Evolutionary conservation across 2,329 filamentous ascomycete genomes (phyloP), one percentile per base, ranked within the genome.

Genomic region (Ambrosiella beaveri): DNA sequence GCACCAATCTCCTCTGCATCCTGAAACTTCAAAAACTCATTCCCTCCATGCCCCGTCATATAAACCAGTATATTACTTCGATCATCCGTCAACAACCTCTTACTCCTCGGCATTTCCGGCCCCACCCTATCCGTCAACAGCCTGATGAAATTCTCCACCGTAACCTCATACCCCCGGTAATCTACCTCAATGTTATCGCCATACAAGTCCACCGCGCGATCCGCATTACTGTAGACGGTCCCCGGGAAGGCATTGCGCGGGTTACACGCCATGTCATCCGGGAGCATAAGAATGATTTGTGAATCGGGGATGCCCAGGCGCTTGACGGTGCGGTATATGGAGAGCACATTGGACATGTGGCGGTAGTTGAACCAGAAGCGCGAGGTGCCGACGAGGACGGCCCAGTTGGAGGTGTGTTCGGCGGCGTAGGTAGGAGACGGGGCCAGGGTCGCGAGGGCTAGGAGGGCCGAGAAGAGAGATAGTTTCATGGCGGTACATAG

Each of bases 281-380:
- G 93, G n/a, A 98, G 81, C 90, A 98, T 97, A 64, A 98, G 85
- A 69, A 98, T 97, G 72, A 98, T 98, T 70, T 98, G 93, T 56
- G 88, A 95, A 71, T 98, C 93, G 40, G 93, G 93, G 61, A 98
- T 98, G 53, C 93, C 93, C 41, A 98, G 82, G 11, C 93, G 87
- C 74, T 98, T 98, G 62, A 98, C 93, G 59, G 93, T 98, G 60
- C 93, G 88, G 73, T 98, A 98, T 63, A 98, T 83, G 61, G 91
- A 96, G 61, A 98, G 82, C 15, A 95, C 93, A 73, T 98, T 98
- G 70, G 93, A 90, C 56, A 98, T 84, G 71, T 98, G 93, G 59
- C 93, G 86, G 72, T 98, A 98, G 74, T 98, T 98, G 82, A 98
- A 98, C 93, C 93, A 98, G 77, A 98, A 98, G 57, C 93, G 86